Conservation (phyloP, 2,329 filamentous ascomycete species). For the Amylocarpus encephaloides region DNA sequence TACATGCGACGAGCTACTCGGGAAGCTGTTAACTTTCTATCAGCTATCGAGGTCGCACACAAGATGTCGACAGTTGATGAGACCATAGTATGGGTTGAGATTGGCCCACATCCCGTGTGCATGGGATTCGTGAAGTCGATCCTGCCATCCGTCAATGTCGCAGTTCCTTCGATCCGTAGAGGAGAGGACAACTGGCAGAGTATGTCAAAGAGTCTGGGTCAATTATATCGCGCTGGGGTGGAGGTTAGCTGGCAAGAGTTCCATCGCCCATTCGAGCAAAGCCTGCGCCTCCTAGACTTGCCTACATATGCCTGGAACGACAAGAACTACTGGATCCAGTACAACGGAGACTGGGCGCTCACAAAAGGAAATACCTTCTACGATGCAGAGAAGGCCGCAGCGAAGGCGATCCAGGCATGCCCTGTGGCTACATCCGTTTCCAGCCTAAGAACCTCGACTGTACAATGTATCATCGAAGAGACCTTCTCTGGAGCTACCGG, state of each 20-base stretch:
- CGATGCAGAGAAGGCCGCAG: slow-evolving; percentile 42
- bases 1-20: slow-evolving; percentile 61
- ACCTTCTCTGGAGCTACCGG: slow-evolving; percentile 26
- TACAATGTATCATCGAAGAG: slow-evolving; percentile 48
- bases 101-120: slow-evolving; percentile 66
- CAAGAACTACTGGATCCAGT: slow-evolving; percentile 46
- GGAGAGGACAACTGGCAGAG: slow-evolving; percentile 53
- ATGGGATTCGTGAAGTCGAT: slow-evolving; percentile 59
- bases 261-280: slow-evolving; percentile 47
- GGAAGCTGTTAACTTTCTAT: slow-evolving; percentile 62
- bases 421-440: not conserved
- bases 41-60: slow-evolving; percentile 51
- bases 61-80: slow-evolving; percentile 44
- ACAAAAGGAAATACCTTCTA: slow-evolving; percentile 50
- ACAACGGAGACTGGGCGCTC: slow-evolving; percentile 46
- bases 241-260: slow-evolving; percentile 52
- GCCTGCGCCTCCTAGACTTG: slow-evolving; percentile 47
- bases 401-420: slow-evolving; percentile 5
- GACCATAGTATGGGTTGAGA: slow-evolving; percentile 53
- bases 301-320: slow-evolving; percentile 57
- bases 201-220: slow-evolving; percentile 48
- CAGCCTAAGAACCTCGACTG: slow-evolving; percentile 36
- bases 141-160: slow-evolving; percentile 31
- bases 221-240: slow-evolving; percentile 62
- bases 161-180: slow-evolving; percentile 45